Conservation (phyloP, 2,329 filamentous ascomycete species). For the Sclerotinia nivalis region DNA sequence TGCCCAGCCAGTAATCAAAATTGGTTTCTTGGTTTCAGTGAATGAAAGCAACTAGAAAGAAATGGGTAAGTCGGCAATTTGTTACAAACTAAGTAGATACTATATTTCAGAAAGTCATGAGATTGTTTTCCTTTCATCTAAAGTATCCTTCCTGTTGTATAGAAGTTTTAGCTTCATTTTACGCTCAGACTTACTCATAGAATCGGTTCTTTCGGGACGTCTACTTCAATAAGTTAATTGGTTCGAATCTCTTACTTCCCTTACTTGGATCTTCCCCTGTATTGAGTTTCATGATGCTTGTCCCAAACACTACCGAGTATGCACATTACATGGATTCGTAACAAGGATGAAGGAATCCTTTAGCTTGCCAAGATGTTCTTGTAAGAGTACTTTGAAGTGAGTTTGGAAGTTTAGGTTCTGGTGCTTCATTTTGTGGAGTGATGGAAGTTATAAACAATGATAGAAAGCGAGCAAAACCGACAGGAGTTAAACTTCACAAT, state of each 20-base stretch:
- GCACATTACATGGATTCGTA: constrained; percentile 1
- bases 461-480: neutral
- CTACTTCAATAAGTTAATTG: constrained; percentile 15
- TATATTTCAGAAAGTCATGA: constrained; percentile 1
- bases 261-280: constrained; percentile 14
- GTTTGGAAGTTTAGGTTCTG: neutral
- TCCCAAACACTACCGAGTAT: constrained; percentile 21
- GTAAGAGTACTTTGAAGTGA: constrained; percentile 7
- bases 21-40: constrained; percentile 13
- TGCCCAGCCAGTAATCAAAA: neutral
- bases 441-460: neutral
- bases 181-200: neutral
- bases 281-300: constrained; percentile 20
- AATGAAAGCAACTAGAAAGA: neutral
- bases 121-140: constrained; percentile 10
- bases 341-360: neutral
- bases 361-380: constrained; percentile 1
- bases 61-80: neutral
- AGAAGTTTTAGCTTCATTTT: neutral
- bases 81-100: constrained; percentile 1
- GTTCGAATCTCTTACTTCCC: constrained; percentile 8
- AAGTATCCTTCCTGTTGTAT: neutral
- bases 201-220: constrained; percentile 13
- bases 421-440: neutral
- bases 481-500: neutral